phyloP scores from a whole-genome alignment of 148 eudicot species.

The Silene conica region DNA sequence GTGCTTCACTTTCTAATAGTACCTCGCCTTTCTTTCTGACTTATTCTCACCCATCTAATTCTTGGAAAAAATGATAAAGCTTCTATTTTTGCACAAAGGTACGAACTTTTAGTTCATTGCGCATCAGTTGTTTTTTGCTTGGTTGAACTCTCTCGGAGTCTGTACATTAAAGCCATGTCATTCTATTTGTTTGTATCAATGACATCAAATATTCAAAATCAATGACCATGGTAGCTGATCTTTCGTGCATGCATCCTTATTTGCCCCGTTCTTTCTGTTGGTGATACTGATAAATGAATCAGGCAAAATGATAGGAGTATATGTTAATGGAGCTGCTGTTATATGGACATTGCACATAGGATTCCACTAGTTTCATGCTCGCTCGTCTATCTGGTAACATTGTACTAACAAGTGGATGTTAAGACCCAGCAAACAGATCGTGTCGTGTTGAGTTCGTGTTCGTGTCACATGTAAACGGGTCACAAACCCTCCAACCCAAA shows the following conservation, averaged over 20 bases:
- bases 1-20: slow-evolving; percentile 24
- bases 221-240: not conserved
- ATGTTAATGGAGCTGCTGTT: not conserved
- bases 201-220: not conserved
- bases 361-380: not conserved
- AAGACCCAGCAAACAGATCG: too few relatives aligned
- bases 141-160: not conserved
- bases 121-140: not conserved
- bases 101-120: not conserved
- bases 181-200: not conserved
- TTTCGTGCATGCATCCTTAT: not conserved
- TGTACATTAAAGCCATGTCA: not conserved
- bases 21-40: not conserved
- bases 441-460: too few relatives aligned
- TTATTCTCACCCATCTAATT: not conserved
- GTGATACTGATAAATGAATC: not conserved
- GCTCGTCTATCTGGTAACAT: not conserved
- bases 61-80: not conserved
- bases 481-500: too few relatives aligned
- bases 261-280: not conserved
- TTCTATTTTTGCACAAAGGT: not conserved
- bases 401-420: not conserved
- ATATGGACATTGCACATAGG: not conserved
- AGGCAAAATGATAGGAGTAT: not conserved
- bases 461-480: too few relatives aligned